Percentiles rank a stretch among this genome's conserved stretches.
phyloP scores from a whole-genome alignment of 345 rosid species.

The Cardamine resedifolia region DNA sequence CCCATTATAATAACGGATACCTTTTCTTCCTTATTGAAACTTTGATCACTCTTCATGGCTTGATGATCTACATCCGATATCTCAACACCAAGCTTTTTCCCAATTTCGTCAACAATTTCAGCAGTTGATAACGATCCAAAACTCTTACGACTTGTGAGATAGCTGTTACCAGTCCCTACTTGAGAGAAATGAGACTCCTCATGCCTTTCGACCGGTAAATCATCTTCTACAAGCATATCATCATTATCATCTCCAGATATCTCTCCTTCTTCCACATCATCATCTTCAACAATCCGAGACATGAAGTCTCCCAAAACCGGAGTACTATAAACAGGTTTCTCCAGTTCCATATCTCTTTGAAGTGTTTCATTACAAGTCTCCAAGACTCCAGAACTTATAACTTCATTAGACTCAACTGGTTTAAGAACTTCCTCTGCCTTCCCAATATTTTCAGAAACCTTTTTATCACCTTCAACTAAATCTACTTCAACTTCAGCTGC shows the following conservation, averaged over 20 bases:
- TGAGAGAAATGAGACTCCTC: conserved; percentile 38
- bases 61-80: conserved; percentile 24
- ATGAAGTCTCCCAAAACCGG: conserved; percentile 15
- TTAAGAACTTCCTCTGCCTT: conserved; percentile 27
- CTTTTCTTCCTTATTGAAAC: conserved; percentile 39
- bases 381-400: conserved; percentile 31
- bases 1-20: conserved; percentile 27
- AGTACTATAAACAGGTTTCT: conserved; percentile 30
- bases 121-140: conserved; percentile 26
- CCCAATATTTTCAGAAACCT: conserved; percentile 17
- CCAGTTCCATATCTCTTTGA: conserved; percentile 41
- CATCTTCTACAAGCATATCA: conserved; percentile 39
- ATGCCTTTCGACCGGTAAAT: conserved; percentile 25
- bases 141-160: conserved; percentile 12
- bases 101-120: conserved; percentile 31
- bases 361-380: conserved; percentile 32
- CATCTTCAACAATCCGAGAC: conserved; percentile 40
- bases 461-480: conserved; percentile 19
- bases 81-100: conserved; percentile 26
- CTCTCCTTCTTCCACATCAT: conserved; percentile 61
- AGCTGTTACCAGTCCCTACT: conserved; percentile 10
- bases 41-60: conserved; percentile 31
- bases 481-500: conserved; percentile 33
- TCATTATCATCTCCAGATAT: conserved; percentile 45
- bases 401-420: conserved; percentile 15